Percentiles rank a stretch among this genome's conserved stretches.
These are phyloP conservation scores for Gymnopilus junonius DNA, from an alignment of 768 basidiomycete genomes.

Conservation along the genomic window DNA sequence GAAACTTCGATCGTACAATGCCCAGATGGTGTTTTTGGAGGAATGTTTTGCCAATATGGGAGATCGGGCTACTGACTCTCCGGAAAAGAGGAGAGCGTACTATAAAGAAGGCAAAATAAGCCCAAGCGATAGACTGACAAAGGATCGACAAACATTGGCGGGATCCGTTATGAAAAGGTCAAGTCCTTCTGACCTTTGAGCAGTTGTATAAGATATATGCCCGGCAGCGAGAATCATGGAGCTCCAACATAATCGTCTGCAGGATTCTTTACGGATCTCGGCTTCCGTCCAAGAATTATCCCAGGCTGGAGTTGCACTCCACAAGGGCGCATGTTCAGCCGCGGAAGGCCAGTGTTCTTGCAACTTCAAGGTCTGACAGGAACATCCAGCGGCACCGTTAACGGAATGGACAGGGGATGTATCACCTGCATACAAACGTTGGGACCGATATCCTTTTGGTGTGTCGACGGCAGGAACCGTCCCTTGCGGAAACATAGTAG, in stretches of 20 bases:
- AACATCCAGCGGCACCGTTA: conserved; percentile 38
- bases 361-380: conserved; percentile 55
- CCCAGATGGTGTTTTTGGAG: conserved; percentile 74
- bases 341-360: conserved; percentile 54
- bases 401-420: conserved; percentile 8
- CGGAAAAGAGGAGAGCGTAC: conserved; percentile 78
- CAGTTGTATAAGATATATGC: conserved; percentile 62
- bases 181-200: conserved; percentile 40
- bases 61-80: conserved; percentile 57
- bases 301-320: conserved; percentile 72
- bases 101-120: conserved; percentile 27
- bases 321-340: conserved; percentile 59
- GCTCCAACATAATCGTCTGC: conserved; percentile 77
- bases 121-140: background rate
- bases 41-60: conserved; percentile 34
- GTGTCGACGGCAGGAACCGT: conserved; percentile 50
- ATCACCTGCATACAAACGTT: background rate
- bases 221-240: conserved; percentile 65
- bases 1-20: conserved; percentile 70
- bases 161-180: conserved; percentile 66
- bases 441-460: conserved; percentile 1
- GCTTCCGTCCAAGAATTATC: conserved; percentile 56
- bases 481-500: conserved; percentile 51
- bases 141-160: conserved; percentile 56
- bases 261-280: conserved; percentile 73